Percentiles rank a stretch among this genome's conserved stretches.
Evolutionary conservation across 257 asterid genomes (phyloP).

Genomic region (Scutellaria galericulata): DNA sequence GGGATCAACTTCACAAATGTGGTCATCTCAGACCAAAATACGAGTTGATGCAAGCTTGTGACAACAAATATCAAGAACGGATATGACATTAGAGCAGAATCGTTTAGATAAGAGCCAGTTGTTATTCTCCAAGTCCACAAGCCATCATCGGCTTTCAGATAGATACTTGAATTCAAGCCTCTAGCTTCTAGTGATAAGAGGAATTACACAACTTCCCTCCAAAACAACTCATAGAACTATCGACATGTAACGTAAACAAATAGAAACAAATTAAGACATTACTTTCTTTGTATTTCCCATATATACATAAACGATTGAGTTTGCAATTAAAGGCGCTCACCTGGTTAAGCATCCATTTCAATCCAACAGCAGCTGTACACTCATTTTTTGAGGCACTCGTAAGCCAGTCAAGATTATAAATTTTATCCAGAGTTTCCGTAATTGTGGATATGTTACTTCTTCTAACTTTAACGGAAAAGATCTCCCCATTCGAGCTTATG

Average conservation of each 20-base stretch:
- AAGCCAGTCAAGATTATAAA: slow-evolving; percentile 75
- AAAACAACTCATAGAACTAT: not conserved
- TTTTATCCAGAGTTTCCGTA: slow-evolving; percentile 65
- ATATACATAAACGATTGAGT: slow-evolving; percentile 9
- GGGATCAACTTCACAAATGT: not conserved
- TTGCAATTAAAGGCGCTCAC: slow-evolving; percentile 39
- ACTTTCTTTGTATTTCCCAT: not conserved
- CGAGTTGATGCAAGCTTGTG: not conserved
- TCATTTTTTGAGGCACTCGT: slow-evolving; percentile 91
- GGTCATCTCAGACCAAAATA: not conserved
- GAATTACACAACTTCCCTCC: not conserved
- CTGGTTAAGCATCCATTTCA: slow-evolving; percentile 98
- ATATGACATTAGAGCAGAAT: not conserved
- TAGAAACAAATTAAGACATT: not conserved
- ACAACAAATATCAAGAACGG: not conserved
- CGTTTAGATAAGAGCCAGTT: not conserved
- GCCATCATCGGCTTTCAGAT: not conserved
- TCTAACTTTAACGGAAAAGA: slow-evolving; percentile 80
- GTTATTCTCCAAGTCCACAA: not conserved
- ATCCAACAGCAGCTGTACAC: slow-evolving; percentile 95
- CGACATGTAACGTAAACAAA: not conserved
- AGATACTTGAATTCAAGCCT: not conserved
- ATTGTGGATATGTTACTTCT: slow-evolving; percentile 70
- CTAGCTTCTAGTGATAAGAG: slow-evolving; percentile 9
- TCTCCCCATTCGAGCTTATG: slow-evolving; percentile 92